Conservation (phyloP, 768 basidiomycete genomes). For the Mycena galericulata region DNA sequence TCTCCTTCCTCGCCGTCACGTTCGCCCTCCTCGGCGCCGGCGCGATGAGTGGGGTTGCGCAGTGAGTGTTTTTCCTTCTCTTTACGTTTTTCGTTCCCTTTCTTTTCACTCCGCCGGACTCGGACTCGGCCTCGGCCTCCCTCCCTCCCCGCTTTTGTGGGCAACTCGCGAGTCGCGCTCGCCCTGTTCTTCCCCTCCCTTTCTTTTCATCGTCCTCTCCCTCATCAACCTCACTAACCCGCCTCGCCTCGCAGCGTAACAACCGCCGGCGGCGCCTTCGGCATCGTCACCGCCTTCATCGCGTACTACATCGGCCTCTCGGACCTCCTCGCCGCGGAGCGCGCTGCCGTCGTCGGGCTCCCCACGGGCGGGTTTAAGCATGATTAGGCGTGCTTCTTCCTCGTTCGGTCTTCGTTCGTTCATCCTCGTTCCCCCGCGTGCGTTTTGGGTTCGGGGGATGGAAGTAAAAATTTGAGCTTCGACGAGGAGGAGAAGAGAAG, state of each 20-base stretch:
- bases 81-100: neutral
- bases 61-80: neutral
- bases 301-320: conserved; percentile 49
- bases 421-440: too few relatives aligned
- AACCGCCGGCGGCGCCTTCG: conserved; percentile 46
- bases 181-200: too few relatives aligned
- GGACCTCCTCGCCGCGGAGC: conserved; percentile 46
- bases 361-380: conserved; percentile 43
- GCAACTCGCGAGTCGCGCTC: too few relatives aligned
- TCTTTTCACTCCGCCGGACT: too few relatives aligned
- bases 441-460: too few relatives aligned
- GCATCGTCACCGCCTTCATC: conserved; percentile 46
- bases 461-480: too few relatives aligned
- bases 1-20: conserved; percentile 33
- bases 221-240: too few relatives aligned
- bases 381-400: too few relatives aligned
- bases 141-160: too few relatives aligned
- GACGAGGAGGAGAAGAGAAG: too few relatives aligned
- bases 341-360: conserved; percentile 41
- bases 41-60: neutral
- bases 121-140: neutral
- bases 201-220: neutral
- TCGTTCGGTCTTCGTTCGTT: too few relatives aligned
- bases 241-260: conserved; percentile 25
- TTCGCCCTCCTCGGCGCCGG: conserved; percentile 30